These are phyloP conservation scores for Lablab purpureus DNA, from an alignment of 306 rosid genomes.

Conservation along the genomic window DNA sequence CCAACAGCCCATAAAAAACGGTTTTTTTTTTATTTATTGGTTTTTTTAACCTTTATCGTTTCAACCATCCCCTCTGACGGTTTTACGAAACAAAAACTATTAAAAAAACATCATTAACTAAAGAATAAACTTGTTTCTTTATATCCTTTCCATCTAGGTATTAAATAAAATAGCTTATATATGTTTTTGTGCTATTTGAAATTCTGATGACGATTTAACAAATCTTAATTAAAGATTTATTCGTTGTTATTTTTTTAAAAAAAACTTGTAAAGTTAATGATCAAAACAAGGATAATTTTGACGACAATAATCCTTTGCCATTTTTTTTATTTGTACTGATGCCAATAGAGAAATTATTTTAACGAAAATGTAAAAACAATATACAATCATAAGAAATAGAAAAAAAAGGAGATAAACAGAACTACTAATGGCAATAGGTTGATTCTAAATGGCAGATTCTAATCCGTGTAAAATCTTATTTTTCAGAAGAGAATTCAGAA, in stretches of 20 bases:
- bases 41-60: neutral
- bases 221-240: neutral
- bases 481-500: neutral
- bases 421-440: neutral
- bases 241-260: neutral
- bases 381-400: neutral
- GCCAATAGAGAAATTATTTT: neutral
- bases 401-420: neutral
- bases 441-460: neutral
- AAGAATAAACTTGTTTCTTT: neutral
- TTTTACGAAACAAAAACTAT: neutral
- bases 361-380: neutral
- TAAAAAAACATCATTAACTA: neutral
- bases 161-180: too few species aligned
- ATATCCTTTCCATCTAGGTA: neutral
- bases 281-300: neutral
- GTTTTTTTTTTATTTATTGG: neutral
- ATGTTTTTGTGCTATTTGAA: neutral
- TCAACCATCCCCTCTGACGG: neutral
- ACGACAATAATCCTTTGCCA: neutral
- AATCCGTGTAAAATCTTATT: neutral
- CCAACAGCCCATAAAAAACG: neutral
- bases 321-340: neutral
- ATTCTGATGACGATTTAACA: neutral
- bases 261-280: neutral